Conservation (phyloP, 192 early-diverging fungal species). For the Coemansia sp. region DNA sequence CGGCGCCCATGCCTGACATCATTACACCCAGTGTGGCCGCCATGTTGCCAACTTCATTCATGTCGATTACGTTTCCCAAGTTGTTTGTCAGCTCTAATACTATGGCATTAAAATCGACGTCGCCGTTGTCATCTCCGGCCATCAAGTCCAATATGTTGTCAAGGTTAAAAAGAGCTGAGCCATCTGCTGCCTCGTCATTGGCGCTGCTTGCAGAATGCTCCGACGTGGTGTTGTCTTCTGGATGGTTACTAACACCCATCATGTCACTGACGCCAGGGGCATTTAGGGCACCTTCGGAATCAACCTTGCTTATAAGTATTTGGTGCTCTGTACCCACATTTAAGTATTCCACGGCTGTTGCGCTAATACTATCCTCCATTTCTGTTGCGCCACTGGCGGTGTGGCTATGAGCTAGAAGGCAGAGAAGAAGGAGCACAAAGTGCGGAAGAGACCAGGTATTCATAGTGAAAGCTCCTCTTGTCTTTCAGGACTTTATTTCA, state of each 20-base stretch:
- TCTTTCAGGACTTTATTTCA: not conserved
- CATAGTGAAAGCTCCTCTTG: not conserved
- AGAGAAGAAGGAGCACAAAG: not conserved
- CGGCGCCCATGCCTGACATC: constrained; percentile 45
- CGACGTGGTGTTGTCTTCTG: not conserved
- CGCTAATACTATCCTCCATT: not conserved
- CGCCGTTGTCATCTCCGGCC: constrained; percentile 44
- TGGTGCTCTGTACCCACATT: constrained; percentile 19
- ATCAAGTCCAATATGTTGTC: constrained; percentile 41
- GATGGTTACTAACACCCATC: not conserved
- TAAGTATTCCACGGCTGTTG: not conserved
- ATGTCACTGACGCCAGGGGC: not conserved
- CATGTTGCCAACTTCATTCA: constrained; percentile 46
- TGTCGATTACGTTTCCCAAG: constrained; percentile 44
- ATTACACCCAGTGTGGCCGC: constrained; percentile 38
- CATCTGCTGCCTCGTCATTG: not conserved
- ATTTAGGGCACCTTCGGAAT: not conserved
- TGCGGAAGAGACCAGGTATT: not conserved
- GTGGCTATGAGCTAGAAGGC: not conserved
- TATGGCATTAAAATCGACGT: constrained; percentile 50
- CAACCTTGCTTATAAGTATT: constrained; percentile 2
- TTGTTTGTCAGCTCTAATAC: constrained; percentile 42
- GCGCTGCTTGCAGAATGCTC: not conserved
- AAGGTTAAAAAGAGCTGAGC: constrained; percentile 31
- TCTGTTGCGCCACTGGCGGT: not conserved